Evolutionary conservation across 768 basidiomycete species (phyloP).

Genomic region (Collybia sordida): DNA sequence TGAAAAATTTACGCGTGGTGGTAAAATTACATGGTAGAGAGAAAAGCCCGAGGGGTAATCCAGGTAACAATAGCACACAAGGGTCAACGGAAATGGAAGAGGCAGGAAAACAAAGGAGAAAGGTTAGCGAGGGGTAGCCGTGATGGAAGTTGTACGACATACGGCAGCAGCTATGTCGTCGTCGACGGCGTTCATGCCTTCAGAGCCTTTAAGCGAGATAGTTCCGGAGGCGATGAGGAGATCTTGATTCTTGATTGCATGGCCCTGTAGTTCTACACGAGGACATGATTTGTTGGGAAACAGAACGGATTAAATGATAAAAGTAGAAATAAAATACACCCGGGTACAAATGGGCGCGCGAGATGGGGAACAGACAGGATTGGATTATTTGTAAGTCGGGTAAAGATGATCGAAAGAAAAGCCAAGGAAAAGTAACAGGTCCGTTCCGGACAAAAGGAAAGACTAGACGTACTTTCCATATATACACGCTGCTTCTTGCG

Average conservation of each 20-base stretch:
- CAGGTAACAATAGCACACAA: not conserved
- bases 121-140: conserved; percentile 10
- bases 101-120: conserved; percentile 8
- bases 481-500: conserved; percentile 98
- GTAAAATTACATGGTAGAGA: conserved; percentile 3
- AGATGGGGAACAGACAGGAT: conserved; percentile 10
- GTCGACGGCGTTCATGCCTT: conserved; percentile 81
- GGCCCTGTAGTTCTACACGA: conserved; percentile 78
- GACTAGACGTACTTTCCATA: conserved; percentile 83
- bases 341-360: conserved; percentile 9
- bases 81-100: conserved; percentile 4
- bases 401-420: conserved; percentile 7
- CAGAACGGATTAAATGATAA: conserved; percentile 18
- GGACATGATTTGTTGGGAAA: not conserved
- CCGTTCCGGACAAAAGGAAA: conserved; percentile 7
- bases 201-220: conserved; percentile 77
- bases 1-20: not conserved
- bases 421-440: not conserved
- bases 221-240: conserved; percentile 85
- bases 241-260: conserved; percentile 97
- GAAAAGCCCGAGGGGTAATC: conserved; percentile 5
- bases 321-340: conserved; percentile 2
- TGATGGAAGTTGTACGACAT: conserved; percentile 30
- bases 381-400: conserved; percentile 1
- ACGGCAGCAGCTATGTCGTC: conserved; percentile 90